These are phyloP conservation scores for Podaxis sp. DNA, from an alignment of 768 basidiomycete species.

Conservation along the genomic window DNA sequence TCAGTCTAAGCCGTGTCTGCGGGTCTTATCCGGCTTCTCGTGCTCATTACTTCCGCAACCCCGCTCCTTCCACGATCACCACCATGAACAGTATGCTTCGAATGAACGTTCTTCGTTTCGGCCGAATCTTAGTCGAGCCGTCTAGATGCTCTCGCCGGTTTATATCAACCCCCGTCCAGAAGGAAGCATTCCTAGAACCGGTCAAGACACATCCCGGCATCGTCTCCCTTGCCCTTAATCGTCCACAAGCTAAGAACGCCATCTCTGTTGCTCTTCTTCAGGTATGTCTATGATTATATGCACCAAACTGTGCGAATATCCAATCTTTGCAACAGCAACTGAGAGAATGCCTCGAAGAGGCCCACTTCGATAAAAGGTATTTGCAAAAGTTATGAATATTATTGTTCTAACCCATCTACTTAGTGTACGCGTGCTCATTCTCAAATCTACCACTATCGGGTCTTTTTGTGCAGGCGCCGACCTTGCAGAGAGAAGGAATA, in stretches of 20 bases:
- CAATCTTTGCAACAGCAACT: constrained; percentile 54
- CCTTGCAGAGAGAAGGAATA: constrained; percentile 78
- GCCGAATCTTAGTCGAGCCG: background rate
- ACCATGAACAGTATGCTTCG: constrained; percentile 11
- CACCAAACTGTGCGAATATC: background rate
- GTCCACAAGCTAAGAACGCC: constrained; percentile 84
- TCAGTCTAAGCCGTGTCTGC: background rate
- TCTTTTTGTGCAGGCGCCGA: constrained; percentile 94
- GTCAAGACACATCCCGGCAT: constrained; percentile 59
- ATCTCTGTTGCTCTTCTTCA: constrained; percentile 72
- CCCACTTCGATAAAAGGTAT: constrained; percentile 67
- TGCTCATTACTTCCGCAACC: background rate
- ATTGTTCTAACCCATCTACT: constrained; percentile 2
- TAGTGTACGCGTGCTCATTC: constrained; percentile 76
- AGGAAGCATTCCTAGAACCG: constrained; percentile 51
- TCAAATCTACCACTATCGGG: constrained; percentile 75
- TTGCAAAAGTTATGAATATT: constrained; percentile 11
- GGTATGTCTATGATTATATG: constrained; percentile 32
- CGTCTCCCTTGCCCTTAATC: constrained; percentile 72
- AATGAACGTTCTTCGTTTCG: constrained; percentile 1
- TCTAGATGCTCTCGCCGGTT: constrained; percentile 3
- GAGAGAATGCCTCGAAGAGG: constrained; percentile 61
- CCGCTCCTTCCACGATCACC: background rate
- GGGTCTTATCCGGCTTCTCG: constrained; percentile 3
- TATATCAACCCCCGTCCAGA: constrained; percentile 6